phyloP scores from a whole-genome alignment of 2,329 filamentous ascomycete genomes.

The Penicillium verrucosum region DNA sequence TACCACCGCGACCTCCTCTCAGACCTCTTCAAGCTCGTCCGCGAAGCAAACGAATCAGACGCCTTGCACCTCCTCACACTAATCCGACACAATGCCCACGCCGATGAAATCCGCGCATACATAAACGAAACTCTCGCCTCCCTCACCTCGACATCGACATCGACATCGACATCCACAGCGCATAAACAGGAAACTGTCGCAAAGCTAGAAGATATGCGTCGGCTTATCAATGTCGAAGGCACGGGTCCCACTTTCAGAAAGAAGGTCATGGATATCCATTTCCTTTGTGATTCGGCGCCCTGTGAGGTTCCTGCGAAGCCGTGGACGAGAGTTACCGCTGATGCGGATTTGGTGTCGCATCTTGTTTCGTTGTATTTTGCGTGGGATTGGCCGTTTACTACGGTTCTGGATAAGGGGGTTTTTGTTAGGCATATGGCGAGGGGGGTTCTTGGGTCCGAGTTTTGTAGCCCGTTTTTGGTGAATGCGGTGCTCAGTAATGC shows the following conservation, averaged over 20 bases:
- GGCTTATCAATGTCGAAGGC: slow-evolving; percentile 31
- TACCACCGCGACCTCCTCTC: slow-evolving; percentile 41
- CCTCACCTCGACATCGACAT: neutral
- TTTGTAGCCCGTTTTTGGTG: slow-evolving; percentile 84
- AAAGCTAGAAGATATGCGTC: slow-evolving; percentile 30
- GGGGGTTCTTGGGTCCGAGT: slow-evolving; percentile 53
- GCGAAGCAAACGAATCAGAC: slow-evolving; percentile 31
- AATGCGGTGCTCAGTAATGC: slow-evolving; percentile 75
- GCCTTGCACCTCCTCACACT: slow-evolving; percentile 32
- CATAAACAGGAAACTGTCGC: slow-evolving; percentile 19
- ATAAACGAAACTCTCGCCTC: slow-evolving; percentile 30
- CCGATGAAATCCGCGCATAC: slow-evolving; percentile 37
- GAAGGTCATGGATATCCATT: slow-evolving; percentile 44
- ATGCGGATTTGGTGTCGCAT: slow-evolving; percentile 71
- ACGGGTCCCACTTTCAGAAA: slow-evolving; percentile 32
- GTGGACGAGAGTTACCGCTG: slow-evolving; percentile 78
- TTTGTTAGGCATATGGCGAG: slow-evolving; percentile 52
- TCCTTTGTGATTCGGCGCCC: slow-evolving; percentile 37
- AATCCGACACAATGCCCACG: slow-evolving; percentile 34
- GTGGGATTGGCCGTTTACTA: slow-evolving; percentile 88
- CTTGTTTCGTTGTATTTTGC: slow-evolving; percentile 89
- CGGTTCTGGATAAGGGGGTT: slow-evolving; percentile 76
- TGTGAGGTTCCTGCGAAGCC: slow-evolving; percentile 44
- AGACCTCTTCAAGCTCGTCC: slow-evolving; percentile 36
- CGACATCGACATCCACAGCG: neutral